Evolutionary conservation across 78 protist species (phyloP).

Genomic region (Anaeramoeba flamelloides): DNA sequence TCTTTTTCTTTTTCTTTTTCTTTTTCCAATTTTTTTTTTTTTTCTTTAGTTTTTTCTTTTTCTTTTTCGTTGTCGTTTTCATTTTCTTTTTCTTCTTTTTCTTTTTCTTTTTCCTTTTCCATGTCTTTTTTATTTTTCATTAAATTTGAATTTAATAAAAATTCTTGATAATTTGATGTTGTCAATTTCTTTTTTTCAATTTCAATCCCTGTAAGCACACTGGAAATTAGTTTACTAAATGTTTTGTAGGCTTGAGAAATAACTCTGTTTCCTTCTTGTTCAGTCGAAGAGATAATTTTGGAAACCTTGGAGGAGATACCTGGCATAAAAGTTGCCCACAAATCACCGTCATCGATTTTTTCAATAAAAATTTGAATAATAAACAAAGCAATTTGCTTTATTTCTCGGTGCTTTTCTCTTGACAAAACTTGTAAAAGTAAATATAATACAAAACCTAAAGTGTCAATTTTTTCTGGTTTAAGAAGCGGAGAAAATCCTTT

Average conservation of each 20-base stretch:
- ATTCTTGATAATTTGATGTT: no score
- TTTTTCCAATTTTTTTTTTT: no score
- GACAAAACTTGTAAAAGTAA: not conserved
- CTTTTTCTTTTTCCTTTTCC: no score
- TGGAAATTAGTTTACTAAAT: not conserved
- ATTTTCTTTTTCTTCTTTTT: no score
- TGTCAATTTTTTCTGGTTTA: no score
- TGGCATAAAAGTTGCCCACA: not conserved
- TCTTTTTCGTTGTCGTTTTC: no score
- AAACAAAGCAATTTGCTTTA: not conserved
- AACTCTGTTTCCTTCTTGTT: not conserved
- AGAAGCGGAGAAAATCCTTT: no score
- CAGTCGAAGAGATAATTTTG: not conserved
- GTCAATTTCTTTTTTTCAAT: no score
- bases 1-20: no score
- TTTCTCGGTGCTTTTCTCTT: not conserved
- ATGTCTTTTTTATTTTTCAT: no score
- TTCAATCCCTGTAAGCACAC: not conserved
- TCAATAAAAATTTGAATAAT: not conserved
- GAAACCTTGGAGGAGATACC: not conserved
- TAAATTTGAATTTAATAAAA: no score
- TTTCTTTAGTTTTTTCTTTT: no score
- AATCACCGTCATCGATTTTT: not conserved
- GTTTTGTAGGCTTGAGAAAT: not conserved
- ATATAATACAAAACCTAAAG: not conserved